phyloP scores from a whole-genome alignment of 164 flowering plant species.

The Amborella trichopoda region DNA sequence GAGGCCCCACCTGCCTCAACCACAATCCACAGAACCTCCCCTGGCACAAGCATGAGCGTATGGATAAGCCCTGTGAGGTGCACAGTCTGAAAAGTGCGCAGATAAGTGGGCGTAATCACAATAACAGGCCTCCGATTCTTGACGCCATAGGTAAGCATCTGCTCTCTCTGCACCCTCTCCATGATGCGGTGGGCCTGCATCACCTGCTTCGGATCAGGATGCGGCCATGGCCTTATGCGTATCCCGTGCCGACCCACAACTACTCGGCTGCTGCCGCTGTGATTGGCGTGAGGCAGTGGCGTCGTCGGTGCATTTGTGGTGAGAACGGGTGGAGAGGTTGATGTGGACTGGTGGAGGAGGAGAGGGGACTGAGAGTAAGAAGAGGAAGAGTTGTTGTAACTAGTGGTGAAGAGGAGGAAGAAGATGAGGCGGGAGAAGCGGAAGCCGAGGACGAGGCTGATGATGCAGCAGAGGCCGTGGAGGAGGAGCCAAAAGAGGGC shows the following conservation, averaged over 20 bases:
- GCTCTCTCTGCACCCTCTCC: slow-evolving; percentile 83
- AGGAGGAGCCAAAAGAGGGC: slow-evolving; percentile 59
- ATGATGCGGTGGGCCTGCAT: slow-evolving; percentile 78
- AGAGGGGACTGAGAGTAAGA: slow-evolving; percentile 14
- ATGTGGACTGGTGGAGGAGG: slow-evolving; percentile 14
- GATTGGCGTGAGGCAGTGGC: slow-evolving; percentile 4
- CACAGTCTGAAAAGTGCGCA: slow-evolving; percentile 80
- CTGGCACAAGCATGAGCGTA: slow-evolving; percentile 76
- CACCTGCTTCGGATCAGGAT: slow-evolving; percentile 76
- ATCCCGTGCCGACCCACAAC: slow-evolving; percentile 97
- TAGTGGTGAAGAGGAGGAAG: slow-evolving; percentile 55
- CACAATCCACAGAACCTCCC: slow-evolving; percentile 76
- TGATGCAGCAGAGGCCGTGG: slow-evolving; percentile 68
- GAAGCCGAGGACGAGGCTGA: slow-evolving; percentile 74
- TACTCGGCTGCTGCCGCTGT: slow-evolving; percentile 35
- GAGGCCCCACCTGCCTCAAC: slow-evolving; percentile 87
- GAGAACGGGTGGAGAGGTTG: slow-evolving; percentile 3
- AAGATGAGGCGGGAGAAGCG: slow-evolving; percentile 70
- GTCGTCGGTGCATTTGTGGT: not conserved
- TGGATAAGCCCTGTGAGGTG: slow-evolving; percentile 90
- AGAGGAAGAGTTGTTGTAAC: slow-evolving; percentile 14
- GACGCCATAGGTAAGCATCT: slow-evolving; percentile 61
- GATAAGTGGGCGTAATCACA: slow-evolving; percentile 85
- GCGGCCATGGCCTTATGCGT: slow-evolving; percentile 86
- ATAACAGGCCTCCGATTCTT: slow-evolving; percentile 58